Conservation (phyloP, 139 green algal species). For the Pycnococcus provasolii region DNA sequence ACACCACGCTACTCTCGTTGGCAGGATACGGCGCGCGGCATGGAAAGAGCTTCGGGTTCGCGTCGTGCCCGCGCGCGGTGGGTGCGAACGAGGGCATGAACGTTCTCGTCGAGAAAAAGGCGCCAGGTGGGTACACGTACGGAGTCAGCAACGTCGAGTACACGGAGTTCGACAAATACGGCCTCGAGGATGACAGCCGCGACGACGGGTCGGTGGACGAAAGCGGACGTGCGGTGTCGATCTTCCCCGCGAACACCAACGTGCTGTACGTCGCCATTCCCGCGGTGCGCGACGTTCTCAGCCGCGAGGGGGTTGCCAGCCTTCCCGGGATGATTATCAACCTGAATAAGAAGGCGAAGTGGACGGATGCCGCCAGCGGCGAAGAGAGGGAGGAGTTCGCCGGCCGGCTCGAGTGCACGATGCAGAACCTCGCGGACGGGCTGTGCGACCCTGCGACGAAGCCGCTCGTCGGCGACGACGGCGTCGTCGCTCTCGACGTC, state of each 20-base stretch:
- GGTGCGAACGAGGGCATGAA: conserved; percentile 93
- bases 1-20: conserved; percentile 89
- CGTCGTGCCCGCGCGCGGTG: conserved; percentile 77
- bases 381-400: conserved; percentile 19
- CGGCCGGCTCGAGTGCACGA: conserved; percentile 94
- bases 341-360: conserved; percentile 66
- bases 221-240: conserved; percentile 21
- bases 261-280: conserved; percentile 80
- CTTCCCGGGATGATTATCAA: conserved; percentile 97
- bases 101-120: conserved; percentile 59
- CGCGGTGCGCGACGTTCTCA: conserved; percentile 18
- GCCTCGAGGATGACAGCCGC: conserved; percentile 77
- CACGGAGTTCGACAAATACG: conserved; percentile 88
- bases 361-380: not conserved
- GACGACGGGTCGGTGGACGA: conserved; percentile 44
- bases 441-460: conserved; percentile 16
- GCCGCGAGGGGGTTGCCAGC: conserved; percentile 34
- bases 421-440: conserved; percentile 64
- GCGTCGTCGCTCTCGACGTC: too few relatives aligned
- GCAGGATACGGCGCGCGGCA: conserved; percentile 53
- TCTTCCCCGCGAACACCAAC: conserved; percentile 96
- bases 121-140: conserved; percentile 39
- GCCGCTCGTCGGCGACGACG: not conserved
- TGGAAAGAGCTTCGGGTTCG: conserved; percentile 82
- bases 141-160: conserved; percentile 95